Base-by-base conservation (phyloP, 2,329 filamentous ascomycete genomes). In the Conoideocrella luteorostrata region DNA sequence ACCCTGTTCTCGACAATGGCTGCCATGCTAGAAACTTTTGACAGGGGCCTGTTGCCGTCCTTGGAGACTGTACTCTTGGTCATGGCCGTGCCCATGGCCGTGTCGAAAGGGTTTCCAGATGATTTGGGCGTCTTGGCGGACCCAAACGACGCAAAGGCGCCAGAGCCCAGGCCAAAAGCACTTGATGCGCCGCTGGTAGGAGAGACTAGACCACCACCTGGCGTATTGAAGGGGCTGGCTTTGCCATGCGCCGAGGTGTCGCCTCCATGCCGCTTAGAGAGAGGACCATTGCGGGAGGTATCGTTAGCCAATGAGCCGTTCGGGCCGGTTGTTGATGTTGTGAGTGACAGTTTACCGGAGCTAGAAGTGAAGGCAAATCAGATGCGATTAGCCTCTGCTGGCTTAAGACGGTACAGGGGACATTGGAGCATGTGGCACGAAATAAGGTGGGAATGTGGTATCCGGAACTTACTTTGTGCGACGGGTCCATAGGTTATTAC, bases 141-240 rank as follows among this genome's bases (percentile, higher is more conserved):
- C 20, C 91, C 90, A 51, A 69, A 69, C n/a, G 90, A 94, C 30
- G 91, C 91, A 64, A 98, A 98, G 44, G 93, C 93, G 55, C 93
- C 93, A 15, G 88, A 94, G 32, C 93, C 93, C 48, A 98, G 73
- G 40, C 89, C 90, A 67, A 98, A 98, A 46, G 91, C 90, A 57
- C 85, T 90, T 15, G 88, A 89, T 44, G 87, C 88, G 46, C 78
- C 79, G 45, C 77, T 79, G 23, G 61, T 63, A 18, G 63, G 63
- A 28, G 63, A 65, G 30, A 57, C 58, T 45, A 65, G 44, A 36
- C 58, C 55, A 75, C 78, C 48, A 78, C 81, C 56, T 85, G 79
- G 47, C 84, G 86, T 81, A 55, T 80, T 73, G 71, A 95, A 91
- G 20, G 88, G 84, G 64, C 88, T 93, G 50, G 77, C 73, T 63